These are phyloP conservation scores for Pichia sp. DNA, from an alignment of 1,139 yeast species.

Conservation along the genomic window DNA sequence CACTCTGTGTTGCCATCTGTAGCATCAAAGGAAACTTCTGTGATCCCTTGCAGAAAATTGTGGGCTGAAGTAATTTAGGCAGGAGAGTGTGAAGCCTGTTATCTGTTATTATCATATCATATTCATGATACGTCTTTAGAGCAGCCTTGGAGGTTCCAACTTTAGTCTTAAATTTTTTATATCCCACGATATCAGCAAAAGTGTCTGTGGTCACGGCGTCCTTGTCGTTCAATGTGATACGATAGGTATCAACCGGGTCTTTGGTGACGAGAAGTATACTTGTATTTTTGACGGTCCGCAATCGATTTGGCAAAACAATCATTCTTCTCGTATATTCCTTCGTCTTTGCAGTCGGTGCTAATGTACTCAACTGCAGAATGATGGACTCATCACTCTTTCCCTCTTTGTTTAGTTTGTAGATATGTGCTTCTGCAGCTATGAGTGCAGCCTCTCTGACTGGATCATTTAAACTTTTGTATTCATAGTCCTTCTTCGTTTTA, in stretches of 20 bases:
- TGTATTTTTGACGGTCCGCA: constrained; percentile 40
- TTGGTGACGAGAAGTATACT: constrained; percentile 57
- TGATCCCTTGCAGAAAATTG: constrained; percentile 50
- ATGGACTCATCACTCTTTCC: constrained; percentile 29
- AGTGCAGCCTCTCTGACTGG: constrained; percentile 6
- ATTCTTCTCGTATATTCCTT: constrained; percentile 61
- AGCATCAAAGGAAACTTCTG: constrained; percentile 57
- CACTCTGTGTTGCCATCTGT: constrained; percentile 52
- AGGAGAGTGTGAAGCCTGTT: constrained; percentile 53
- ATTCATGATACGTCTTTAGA: constrained; percentile 46
- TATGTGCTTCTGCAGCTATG: constrained; percentile 15
- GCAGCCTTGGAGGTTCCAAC: constrained; percentile 39
- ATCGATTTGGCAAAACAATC: constrained; percentile 49
- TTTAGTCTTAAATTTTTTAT: constrained; percentile 46
- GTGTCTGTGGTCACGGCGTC: constrained; percentile 50
- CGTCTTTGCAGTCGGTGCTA: constrained; percentile 37
- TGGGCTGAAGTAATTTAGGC: constrained; percentile 48
- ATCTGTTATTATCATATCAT: constrained; percentile 61
- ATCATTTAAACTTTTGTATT: constrained; percentile 3
- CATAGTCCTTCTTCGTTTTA: constrained; percentile 7
- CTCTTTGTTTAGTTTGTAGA: constrained; percentile 13
- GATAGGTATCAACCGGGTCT: constrained; percentile 56
- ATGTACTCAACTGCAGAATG: constrained; percentile 48
- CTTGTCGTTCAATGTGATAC: constrained; percentile 38
- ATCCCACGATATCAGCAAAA: constrained; percentile 50